Evolutionary conservation across 371 early-diverging fungal species (phyloP).

Genomic region (Chytridiales sp.): DNA sequence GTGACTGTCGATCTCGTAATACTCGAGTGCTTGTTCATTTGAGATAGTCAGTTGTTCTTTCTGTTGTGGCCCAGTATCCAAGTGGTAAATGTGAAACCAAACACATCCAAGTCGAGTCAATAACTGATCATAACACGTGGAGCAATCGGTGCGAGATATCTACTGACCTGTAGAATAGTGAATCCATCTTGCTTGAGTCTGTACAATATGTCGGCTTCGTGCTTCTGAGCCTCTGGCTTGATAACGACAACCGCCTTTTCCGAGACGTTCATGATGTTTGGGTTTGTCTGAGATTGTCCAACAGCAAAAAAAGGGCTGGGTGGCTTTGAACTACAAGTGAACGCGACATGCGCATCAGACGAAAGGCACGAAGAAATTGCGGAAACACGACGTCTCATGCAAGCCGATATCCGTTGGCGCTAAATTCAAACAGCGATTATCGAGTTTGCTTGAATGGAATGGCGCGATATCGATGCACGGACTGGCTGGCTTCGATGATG

Average conservation of each 20-base stretch:
- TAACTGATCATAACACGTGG: not conserved
- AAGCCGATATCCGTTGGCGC: no score
- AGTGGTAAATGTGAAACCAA: not conserved
- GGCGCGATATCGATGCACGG: no score
- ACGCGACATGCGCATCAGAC: no score
- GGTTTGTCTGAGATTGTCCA: no score
- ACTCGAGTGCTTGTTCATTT: slow-evolving; percentile 20
- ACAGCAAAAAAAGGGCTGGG: no score
- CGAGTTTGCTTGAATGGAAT: no score
- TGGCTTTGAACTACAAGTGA: no score
- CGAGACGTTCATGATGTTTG: slow-evolving; percentile 13
- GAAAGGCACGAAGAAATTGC: no score
- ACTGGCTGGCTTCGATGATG: no score
- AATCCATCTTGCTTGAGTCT: slow-evolving; percentile 44
- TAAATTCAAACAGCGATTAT: no score
- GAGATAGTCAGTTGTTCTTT: slow-evolving; percentile 9
- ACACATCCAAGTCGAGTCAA: no score
- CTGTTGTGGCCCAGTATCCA: slow-evolving; percentile 3
- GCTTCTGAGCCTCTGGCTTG: slow-evolving; percentile 43
- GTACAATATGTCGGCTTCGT: slow-evolving; percentile 41
- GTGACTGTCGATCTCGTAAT: slow-evolving; percentile 12
- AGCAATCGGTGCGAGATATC: not conserved
- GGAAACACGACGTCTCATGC: no score
- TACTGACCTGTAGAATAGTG: slow-evolving; percentile 43
- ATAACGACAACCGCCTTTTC: slow-evolving; percentile 42